These are phyloP conservation scores for Hydnomerulius pinastri DNA, from an alignment of 768 basidiomycete genomes.

Conservation along the genomic window DNA sequence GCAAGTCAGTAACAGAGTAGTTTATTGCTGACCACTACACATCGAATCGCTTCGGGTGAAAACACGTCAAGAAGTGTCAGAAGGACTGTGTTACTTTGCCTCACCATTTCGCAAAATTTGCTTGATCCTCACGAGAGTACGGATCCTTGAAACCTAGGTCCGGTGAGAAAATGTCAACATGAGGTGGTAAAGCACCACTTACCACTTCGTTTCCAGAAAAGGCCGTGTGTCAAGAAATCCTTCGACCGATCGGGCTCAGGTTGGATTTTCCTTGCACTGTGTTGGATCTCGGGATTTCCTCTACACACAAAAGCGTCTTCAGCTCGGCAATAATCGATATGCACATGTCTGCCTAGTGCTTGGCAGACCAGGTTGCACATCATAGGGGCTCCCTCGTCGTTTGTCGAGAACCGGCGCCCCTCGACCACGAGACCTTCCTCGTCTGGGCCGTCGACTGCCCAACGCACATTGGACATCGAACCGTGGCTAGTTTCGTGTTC, in stretches of 20 bases:
- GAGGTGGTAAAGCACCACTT: too few relatives aligned
- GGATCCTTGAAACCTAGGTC: slow-evolving; percentile 67
- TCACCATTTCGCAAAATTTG: slow-evolving; percentile 54
- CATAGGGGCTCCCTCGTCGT: slow-evolving; percentile 61
- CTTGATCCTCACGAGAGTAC: slow-evolving; percentile 56
- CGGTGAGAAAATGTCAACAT: too few relatives aligned
- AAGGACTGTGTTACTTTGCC: slow-evolving; percentile 7
- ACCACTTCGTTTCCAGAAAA: slow-evolving; percentile 62
- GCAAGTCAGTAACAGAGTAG: not conserved
- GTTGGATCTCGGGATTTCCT: slow-evolving; percentile 44
- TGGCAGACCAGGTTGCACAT: slow-evolving; percentile 58
- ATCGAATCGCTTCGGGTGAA: slow-evolving; percentile 44
- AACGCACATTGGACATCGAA: slow-evolving; percentile 56
- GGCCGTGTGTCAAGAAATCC: slow-evolving; percentile 54
- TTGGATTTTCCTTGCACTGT: slow-evolving; percentile 39
- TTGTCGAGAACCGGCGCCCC: slow-evolving; percentile 51
- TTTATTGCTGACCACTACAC: slow-evolving; percentile 44
- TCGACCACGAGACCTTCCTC: slow-evolving; percentile 48
- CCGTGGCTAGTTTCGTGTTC: slow-evolving; percentile 65
- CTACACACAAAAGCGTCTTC: slow-evolving; percentile 35
- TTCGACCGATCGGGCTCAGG: slow-evolving; percentile 50
- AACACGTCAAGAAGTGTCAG: not conserved
- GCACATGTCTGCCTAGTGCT: slow-evolving; percentile 52
- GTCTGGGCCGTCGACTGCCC: slow-evolving; percentile 56
- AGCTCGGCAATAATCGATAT: slow-evolving; percentile 56